Evolutionary conservation across 2,329 filamentous ascomycete genomes (phyloP), one percentile per base, ranked within the genome.

Genomic region (Penicillium brasilianum): DNA sequence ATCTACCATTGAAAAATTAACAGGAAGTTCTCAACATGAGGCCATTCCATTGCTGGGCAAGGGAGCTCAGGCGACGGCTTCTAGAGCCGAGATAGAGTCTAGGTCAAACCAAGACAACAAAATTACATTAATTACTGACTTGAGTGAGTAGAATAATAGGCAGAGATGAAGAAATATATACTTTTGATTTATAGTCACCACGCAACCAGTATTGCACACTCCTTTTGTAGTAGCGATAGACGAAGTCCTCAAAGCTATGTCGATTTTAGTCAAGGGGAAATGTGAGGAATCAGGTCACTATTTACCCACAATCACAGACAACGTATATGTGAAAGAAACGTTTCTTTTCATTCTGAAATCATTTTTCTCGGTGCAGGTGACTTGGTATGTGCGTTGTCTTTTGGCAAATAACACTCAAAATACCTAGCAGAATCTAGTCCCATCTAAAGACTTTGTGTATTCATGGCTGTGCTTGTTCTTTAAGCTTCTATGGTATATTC

Each of bases 21-120:
- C 25, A 22, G 36, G 51, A 16, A 3, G 30, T 53, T 39, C 41
- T 37, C 32, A 54, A 54, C 49, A 52, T 52, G 32, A 41, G 30
- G 51, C n/a, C 22, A 54, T 43, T 54, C 8, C 8, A 16, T 54
- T 16, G 18, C 32, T 39, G 36, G 18, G 49, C 51, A 54, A 43
- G 32, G 20, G 36, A 54, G 36, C 37, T 30, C 18, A 41, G 34
- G 18, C 51, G 36, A 43, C 6, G 51, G 51, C 28, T 37, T 20
- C 49, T 34, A 22, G 32, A 34, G 32, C 34, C 11, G 32, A 52
- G 32, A 37, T 37, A 8, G 49, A 34, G 34, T 34, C 39, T 36
- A 3, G 18, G 49, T 37, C 28, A 52, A 34, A 32, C 49, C 8
- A 46, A 46, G n/a, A 46, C 43, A 46, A 14, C n/a, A 46, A 46